These are phyloP conservation scores for Mycogone perniciosa DNA, from an alignment of 2,329 filamentous ascomycete genomes.

Conservation along the genomic window DNA sequence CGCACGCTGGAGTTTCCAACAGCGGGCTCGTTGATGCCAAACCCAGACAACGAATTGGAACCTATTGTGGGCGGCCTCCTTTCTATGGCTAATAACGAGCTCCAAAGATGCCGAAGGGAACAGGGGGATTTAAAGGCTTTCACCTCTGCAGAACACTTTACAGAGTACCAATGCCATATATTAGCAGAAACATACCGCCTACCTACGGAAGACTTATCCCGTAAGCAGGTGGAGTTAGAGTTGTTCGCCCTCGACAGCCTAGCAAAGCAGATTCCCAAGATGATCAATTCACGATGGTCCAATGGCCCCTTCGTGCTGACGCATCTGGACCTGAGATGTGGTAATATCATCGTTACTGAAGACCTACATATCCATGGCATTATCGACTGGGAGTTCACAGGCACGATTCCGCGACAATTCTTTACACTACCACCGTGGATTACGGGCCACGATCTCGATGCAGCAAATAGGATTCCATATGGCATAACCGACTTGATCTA, in stretches of 20 bases:
- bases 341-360: slow-evolving; percentile 21
- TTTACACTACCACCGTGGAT: slow-evolving; percentile 17
- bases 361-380: slow-evolving; percentile 19
- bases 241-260: slow-evolving; percentile 13
- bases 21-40: slow-evolving; percentile 21
- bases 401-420: slow-evolving; percentile 13
- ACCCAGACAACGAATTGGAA: slow-evolving; percentile 11
- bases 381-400: slow-evolving; percentile 22
- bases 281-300: background rate
- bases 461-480: background rate
- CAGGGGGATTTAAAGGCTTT: background rate
- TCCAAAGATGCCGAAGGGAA: slow-evolving; percentile 2
- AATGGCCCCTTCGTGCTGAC: slow-evolving; percentile 12
- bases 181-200: slow-evolving; percentile 12
- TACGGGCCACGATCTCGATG: slow-evolving; percentile 9
- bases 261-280: background rate
- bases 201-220: slow-evolving; percentile 4
- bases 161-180: slow-evolving; percentile 11
- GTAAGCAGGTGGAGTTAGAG: slow-evolving; percentile 13
- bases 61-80: slow-evolving; percentile 17
- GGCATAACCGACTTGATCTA: background rate
- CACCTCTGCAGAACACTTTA: slow-evolving; percentile 6
- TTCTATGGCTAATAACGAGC: slow-evolving; percentile 14
- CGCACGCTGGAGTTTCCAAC: slow-evolving; percentile 18
- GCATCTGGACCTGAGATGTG: slow-evolving; percentile 15